These are phyloP conservation scores for Sambucus nigra DNA, from an alignment of 129 eudicot genomes.

Conservation along the genomic window DNA sequence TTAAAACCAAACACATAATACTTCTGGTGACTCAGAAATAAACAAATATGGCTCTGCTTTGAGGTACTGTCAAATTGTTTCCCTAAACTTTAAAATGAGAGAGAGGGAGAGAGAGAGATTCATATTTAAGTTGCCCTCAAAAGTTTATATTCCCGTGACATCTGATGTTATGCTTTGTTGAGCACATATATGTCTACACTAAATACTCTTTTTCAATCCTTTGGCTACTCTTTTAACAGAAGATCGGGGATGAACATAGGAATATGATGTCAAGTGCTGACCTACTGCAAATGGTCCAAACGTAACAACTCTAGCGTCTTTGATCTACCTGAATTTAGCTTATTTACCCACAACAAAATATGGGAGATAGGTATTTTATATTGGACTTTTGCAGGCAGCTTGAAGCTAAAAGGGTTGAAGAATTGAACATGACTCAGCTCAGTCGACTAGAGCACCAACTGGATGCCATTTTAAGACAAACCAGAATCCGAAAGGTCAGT, in stretches of 20 bases:
- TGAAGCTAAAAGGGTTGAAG: constrained; percentile 6
- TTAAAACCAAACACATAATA: too few relatives aligned
- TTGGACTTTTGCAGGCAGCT: not conserved
- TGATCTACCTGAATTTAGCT: not conserved
- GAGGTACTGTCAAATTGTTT: too few relatives aligned
- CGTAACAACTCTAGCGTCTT: constrained; percentile 1
- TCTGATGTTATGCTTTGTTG: not conserved
- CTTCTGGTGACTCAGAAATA: too few relatives aligned
- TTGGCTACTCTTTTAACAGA: not conserved
- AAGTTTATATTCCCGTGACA: too few relatives aligned
- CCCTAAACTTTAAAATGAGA: too few relatives aligned
- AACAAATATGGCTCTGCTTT: too few relatives aligned
- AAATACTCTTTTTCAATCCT: not conserved
- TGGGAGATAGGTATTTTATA: not conserved
- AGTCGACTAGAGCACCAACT: constrained; percentile 11
- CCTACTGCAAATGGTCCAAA: constrained; percentile 1
- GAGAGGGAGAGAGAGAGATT: too few relatives aligned
- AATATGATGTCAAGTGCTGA: not conserved
- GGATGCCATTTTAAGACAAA: constrained; percentile 5
- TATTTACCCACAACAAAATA: not conserved
- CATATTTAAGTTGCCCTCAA: too few relatives aligned
- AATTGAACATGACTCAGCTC: constrained; percentile 4
- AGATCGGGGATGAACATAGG: not conserved
- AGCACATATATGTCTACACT: not conserved
- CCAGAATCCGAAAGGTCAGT: constrained; percentile 10